These are phyloP conservation scores for Aquilaria sinensis DNA, from an alignment of 345 rosid genomes.

Conservation along the genomic window DNA sequence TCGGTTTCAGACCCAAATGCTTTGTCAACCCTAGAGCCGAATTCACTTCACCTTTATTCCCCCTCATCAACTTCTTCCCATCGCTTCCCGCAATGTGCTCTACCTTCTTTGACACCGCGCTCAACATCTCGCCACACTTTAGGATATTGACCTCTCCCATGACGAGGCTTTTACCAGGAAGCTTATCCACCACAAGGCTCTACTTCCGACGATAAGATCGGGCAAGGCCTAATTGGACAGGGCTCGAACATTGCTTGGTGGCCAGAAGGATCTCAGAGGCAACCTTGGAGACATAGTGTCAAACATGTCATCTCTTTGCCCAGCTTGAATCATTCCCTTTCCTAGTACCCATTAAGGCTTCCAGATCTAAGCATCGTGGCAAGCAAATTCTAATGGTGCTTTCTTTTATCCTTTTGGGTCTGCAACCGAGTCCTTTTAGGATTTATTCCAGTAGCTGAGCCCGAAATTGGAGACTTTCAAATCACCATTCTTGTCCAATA, in stretches of 20 bases:
- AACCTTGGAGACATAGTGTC: constrained; percentile 16
- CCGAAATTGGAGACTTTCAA: too few relatives aligned
- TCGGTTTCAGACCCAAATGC: constrained; percentile 47
- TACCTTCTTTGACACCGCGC: not conserved
- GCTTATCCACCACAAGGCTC: constrained; percentile 18
- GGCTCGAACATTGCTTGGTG: constrained; percentile 19
- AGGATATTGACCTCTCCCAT: constrained; percentile 60
- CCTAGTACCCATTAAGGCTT: too few relatives aligned
- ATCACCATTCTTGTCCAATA: too few relatives aligned
- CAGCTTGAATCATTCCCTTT: too few relatives aligned
- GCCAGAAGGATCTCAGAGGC: constrained; percentile 10
- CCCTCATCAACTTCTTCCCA: constrained; percentile 4
- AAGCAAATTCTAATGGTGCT: too few relatives aligned
- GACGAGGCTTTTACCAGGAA: constrained; percentile 31
- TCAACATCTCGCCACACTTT: constrained; percentile 50
- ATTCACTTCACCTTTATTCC: constrained; percentile 5
- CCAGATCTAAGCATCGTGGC: too few relatives aligned
- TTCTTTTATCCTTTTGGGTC: too few relatives aligned
- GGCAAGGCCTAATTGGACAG: not conserved
- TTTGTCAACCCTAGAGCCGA: constrained; percentile 33
- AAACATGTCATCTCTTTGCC: constrained; percentile 15
- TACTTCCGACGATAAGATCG: constrained; percentile 26
- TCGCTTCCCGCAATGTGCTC: not conserved
- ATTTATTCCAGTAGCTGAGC: too few relatives aligned
- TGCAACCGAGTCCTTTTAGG: too few relatives aligned